Evolutionary conservation across 345 rosid species (phyloP).

Genomic region (Lepidium sativum): DNA sequence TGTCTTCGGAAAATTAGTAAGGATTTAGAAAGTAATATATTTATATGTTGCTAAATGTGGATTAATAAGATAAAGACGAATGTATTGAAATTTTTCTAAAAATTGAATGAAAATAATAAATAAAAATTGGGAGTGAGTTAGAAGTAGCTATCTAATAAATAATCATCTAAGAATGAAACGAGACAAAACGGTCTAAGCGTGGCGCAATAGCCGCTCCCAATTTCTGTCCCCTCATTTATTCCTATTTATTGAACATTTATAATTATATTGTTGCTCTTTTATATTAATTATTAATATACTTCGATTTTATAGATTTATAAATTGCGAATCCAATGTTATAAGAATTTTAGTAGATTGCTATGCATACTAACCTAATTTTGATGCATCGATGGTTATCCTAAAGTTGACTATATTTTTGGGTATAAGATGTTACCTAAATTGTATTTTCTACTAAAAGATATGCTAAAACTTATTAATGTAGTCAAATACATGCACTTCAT

Average conservation of each 20-base stretch:
- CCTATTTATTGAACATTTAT: not conserved
- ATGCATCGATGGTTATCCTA: not conserved
- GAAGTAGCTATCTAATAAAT: slow-evolving; percentile 22
- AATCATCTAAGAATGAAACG: slow-evolving; percentile 27
- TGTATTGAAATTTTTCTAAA: not conserved
- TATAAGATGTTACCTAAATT: no score
- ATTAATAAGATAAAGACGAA: not conserved
- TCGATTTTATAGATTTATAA: not conserved
- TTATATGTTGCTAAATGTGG: not conserved
- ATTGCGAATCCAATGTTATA: not conserved
- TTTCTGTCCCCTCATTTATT: slow-evolving; percentile 46
- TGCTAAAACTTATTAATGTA: not conserved
- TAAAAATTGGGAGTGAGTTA: not conserved
- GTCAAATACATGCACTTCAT: not conserved
- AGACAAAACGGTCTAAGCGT: slow-evolving; percentile 44
- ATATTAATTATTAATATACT: not conserved
- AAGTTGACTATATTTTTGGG: no score
- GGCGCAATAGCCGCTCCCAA: slow-evolving; percentile 37
- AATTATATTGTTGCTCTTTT: not conserved
- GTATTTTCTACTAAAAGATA: not conserved
- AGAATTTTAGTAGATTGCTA: not conserved
- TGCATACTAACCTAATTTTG: not conserved
- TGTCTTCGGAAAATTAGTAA: no score
- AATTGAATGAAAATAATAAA: not conserved
- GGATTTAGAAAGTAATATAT: not conserved